These are phyloP conservation scores for Avena insularis DNA, from an alignment of 176 grass and related monocot species.

Conservation along the genomic window DNA sequence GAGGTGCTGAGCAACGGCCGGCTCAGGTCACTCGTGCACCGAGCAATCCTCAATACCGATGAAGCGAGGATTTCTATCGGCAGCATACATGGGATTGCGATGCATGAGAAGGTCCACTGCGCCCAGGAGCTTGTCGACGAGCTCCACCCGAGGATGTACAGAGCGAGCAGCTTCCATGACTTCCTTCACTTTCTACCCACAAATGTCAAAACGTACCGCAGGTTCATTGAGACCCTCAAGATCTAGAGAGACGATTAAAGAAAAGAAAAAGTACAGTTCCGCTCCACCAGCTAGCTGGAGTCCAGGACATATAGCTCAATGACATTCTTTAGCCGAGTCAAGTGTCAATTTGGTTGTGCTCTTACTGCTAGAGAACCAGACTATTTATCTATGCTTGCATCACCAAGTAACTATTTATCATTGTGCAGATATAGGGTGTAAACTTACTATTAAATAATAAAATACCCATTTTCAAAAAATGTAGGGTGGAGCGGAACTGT, in stretches of 20 bases:
- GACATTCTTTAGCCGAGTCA: not conserved
- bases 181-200: constrained; percentile 71
- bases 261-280: too few species aligned
- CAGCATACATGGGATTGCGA: constrained; percentile 72
- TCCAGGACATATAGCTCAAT: not conserved
- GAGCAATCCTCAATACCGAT: not conserved
- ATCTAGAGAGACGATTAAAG: not conserved
- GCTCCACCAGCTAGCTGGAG: too few species aligned
- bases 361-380: constrained; percentile 21
- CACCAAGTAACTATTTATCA: not conserved
- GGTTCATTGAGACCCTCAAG: constrained; percentile 56
- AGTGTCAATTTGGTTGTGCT: constrained; percentile 17
- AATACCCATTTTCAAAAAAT: too few species aligned
- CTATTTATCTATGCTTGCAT: not conserved
- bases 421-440: too few species aligned
- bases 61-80: constrained; percentile 62
- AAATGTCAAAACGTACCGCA: constrained; percentile 29
- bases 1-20: too few species aligned
- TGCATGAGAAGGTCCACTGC: constrained; percentile 61
- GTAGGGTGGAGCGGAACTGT: too few species aligned
- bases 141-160: constrained; percentile 59
- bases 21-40: too few species aligned
- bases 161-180: constrained; percentile 73
- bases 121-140: constrained; percentile 64
- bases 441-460: too few species aligned